Conservation (phyloP, 176 grass and related monocot genomes). For the Cymbopogon citratus region DNA sequence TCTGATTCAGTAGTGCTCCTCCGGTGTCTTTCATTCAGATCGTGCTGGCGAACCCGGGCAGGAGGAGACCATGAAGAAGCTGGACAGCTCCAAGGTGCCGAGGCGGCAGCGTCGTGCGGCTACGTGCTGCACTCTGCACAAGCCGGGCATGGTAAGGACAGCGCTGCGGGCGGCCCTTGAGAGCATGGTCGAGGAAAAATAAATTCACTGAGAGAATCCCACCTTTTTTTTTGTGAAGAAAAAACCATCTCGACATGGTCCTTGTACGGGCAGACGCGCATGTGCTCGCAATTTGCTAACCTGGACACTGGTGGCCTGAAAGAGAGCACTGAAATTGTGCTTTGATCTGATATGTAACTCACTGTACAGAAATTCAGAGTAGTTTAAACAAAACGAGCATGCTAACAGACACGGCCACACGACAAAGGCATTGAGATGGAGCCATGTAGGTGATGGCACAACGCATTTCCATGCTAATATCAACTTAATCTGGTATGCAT, state of each 20-base stretch:
- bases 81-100: slow-evolving; percentile 70
- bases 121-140: slow-evolving; percentile 60
- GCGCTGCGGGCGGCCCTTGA: slow-evolving; percentile 5
- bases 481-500: too few relatives aligned
- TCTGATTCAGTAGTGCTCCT: not conserved
- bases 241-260: not conserved
- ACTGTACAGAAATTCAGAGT: not conserved
- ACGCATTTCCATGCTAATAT: too few relatives aligned
- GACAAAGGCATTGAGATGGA: too few relatives aligned
- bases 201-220: slow-evolving; percentile 17
- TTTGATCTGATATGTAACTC: not conserved
- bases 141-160: slow-evolving; percentile 6
- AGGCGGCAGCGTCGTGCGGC: slow-evolving; percentile 57
- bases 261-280: not conserved
- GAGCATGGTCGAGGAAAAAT: slow-evolving; percentile 20
- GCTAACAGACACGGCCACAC: too few relatives aligned
- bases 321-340: not conserved
- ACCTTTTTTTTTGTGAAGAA: slow-evolving; percentile 6
- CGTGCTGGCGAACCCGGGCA: slow-evolving; percentile 77
- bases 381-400: not conserved
- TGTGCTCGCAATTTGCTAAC: not conserved
- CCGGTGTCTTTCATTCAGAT: slow-evolving; percentile 37
- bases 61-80: slow-evolving; percentile 94
- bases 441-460: too few relatives aligned
- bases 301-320: not conserved